Base-by-base conservation (phyloP, 495 filamentous ascomycete species). In the Penicillium paxilli region DNA sequence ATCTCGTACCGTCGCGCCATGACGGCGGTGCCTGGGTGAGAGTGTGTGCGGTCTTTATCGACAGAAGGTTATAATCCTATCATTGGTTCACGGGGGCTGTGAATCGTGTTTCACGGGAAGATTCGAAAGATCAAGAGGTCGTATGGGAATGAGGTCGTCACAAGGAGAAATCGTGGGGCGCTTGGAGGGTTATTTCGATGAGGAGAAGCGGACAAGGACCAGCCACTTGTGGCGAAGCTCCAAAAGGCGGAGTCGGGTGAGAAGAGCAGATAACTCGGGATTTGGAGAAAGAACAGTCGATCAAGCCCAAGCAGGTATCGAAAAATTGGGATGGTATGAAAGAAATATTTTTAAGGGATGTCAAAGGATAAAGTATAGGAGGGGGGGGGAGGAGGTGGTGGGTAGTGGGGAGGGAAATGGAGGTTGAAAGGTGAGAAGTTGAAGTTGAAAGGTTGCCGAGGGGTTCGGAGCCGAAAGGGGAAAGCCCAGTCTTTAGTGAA, bases 1-100 rank as follows among this genome's bases (percentile, higher is more conserved):
- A 82, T 79, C 51, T 86, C 81, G 73, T 98, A 98, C 75, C 84
- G 83, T 66, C 77, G 76, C 60, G 78, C 75, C 77, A 83, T 80
- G 57, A 61, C 58, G 67, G 69, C 61, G 58, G 37, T 61, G 58
- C 60, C 64, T 62, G 44, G 51, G 32, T n/a, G 35, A 38, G 35
- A 38, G 58, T 60, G 58, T 60, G 64, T 66, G 62, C 50, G 64
- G 56, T 64, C 54, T 60, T 60, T 14, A 51, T 68, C 56, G 51
- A 57, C 56, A 59, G 46, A 45, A 49, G 38, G 3, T 69, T 62
- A 70, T 57, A 57, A 60, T 44, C 4, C 51, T 66, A 53, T 71
- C 72, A 76, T 76, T 69, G 63, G 66, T 67, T 57, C 20, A 57
- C 22, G 37, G 23, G 45, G 46, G 25, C 10, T 9, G 8, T 42